phyloP scores from a whole-genome alignment of 257 asterid species.

The Hygrophila difformis region DNA sequence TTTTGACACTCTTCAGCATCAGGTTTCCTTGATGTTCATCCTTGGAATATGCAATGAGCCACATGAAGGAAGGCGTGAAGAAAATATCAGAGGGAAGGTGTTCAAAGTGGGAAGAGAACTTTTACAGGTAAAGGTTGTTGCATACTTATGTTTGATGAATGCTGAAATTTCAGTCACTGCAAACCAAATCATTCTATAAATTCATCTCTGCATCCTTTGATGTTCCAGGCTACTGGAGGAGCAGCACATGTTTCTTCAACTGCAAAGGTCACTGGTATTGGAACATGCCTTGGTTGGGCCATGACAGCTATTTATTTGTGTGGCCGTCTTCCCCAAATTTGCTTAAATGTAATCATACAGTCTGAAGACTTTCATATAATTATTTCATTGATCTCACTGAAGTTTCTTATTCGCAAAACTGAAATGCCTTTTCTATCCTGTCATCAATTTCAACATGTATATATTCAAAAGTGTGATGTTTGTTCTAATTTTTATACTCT shows the following conservation, averaged over 20 bases:
- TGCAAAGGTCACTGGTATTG: conserved; percentile 27
- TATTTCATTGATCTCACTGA: not conserved
- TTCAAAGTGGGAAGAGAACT: conserved; percentile 40
- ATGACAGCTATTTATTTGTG: conserved; percentile 64
- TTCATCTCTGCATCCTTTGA: not conserved
- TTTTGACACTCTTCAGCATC: conserved; percentile 23
- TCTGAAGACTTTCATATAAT: not conserved
- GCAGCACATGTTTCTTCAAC: conserved; percentile 15
- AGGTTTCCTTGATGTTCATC: conserved; percentile 44
- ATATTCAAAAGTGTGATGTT: no score
- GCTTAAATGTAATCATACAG: conserved; percentile 38
- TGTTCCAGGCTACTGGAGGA: conserved; percentile 26
- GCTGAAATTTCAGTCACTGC: not conserved
- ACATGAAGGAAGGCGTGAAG: conserved; percentile 17
- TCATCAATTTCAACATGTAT: not conserved
- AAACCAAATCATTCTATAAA: not conserved
- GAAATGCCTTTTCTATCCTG: not conserved
- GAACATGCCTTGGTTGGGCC: conserved; percentile 71
- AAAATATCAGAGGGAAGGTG: conserved; percentile 23
- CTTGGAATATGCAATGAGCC: conserved; percentile 28
- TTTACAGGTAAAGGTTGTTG: conserved; percentile 24
- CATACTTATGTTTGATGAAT: conserved; percentile 1
- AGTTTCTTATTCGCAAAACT: not conserved
- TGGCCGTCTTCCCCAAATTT: conserved; percentile 73
- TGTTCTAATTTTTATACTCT: conserved; percentile 11